A percentile compares a stretch with the other conserved stretches of the same genome.
Evolutionary conservation across 352 stramenopile genomes (phyloP).

Genomic region (Labyrinthula sp.): DNA sequence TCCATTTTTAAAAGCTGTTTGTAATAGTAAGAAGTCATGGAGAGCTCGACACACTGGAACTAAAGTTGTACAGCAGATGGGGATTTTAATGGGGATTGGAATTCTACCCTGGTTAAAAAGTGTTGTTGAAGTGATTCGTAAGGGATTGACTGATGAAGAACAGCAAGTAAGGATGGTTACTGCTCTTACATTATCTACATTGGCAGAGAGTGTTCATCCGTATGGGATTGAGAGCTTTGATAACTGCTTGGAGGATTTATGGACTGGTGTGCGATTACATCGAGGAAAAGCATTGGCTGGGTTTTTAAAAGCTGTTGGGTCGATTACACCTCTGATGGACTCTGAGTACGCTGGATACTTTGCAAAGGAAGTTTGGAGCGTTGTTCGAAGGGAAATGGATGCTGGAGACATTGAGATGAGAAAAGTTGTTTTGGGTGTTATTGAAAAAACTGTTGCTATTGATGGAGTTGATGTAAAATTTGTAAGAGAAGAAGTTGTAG

Average conservation of each 20-base stretch:
- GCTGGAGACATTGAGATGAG: slow-evolving; percentile 97
- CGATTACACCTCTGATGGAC: slow-evolving; percentile 97
- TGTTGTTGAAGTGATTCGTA: slow-evolving; percentile 89
- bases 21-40: slow-evolving; percentile 89
- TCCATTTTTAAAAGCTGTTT: slow-evolving; percentile 97
- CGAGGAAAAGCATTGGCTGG: slow-evolving; percentile 87
- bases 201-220: slow-evolving; percentile 87
- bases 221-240: slow-evolving; percentile 99
- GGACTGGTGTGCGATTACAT: slow-evolving; percentile 87
- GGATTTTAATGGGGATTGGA: slow-evolving; percentile 90
- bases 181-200: slow-evolving; percentile 78
- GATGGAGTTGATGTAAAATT: slow-evolving; percentile 90
- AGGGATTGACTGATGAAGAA: slow-evolving; percentile 86
- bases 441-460: slow-evolving; percentile 87
- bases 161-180: slow-evolving; percentile 94
- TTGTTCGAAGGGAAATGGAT: slow-evolving; percentile 93
- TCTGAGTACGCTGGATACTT: slow-evolving; percentile 95
- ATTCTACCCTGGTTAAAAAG: slow-evolving; percentile 90
- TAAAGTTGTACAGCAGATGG: slow-evolving; percentile 94
- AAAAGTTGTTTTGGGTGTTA: slow-evolving; percentile 83
- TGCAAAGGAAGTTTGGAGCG: slow-evolving; percentile 93
- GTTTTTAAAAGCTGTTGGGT: slow-evolving; percentile 95
- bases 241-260: slow-evolving; percentile 81
- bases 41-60: slow-evolving; percentile 95
- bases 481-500: slow-evolving; percentile 87